These are phyloP conservation scores for Phytophthora pistaciae DNA, from an alignment of 352 stramenopile species.

Conservation along the genomic window DNA sequence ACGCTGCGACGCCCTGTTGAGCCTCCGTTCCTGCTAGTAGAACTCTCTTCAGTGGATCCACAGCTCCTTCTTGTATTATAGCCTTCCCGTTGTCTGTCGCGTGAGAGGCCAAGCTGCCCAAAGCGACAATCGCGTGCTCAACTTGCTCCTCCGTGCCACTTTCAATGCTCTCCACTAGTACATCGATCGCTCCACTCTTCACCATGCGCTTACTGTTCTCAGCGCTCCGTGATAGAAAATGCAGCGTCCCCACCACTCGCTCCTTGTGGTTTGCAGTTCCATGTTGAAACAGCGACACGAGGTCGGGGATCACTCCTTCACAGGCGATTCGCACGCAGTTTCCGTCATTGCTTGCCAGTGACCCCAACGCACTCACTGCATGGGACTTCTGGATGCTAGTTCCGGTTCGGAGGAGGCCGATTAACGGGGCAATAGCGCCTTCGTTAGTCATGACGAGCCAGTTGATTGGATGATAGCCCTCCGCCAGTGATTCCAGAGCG, in stretches of 20 bases:
- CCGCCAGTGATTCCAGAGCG: background rate
- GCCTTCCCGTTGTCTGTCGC: background rate
- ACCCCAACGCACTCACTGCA: background rate
- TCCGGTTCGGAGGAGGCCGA: background rate
- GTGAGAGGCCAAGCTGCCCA: background rate
- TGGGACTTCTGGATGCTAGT: background rate
- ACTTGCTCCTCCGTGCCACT: background rate
- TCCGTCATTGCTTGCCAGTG: background rate
- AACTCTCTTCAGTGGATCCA: background rate
- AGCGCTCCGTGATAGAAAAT: background rate
- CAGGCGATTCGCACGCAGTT: background rate
- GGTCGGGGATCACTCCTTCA: background rate
- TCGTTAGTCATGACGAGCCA: background rate
- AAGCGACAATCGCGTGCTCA: background rate
- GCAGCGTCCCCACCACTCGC: background rate
- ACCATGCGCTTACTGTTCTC: background rate
- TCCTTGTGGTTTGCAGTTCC: background rate
- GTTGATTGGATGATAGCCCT: background rate
- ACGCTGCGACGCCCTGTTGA: background rate
- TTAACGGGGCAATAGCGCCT: background rate
- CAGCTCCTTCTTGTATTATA: background rate
- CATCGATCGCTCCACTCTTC: background rate
- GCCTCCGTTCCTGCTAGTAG: background rate
- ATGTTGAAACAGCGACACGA: background rate
- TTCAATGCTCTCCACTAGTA: background rate